Base-by-base conservation (phyloP, 192 early-diverging fungal species). In the Coemansia sp. region DNA sequence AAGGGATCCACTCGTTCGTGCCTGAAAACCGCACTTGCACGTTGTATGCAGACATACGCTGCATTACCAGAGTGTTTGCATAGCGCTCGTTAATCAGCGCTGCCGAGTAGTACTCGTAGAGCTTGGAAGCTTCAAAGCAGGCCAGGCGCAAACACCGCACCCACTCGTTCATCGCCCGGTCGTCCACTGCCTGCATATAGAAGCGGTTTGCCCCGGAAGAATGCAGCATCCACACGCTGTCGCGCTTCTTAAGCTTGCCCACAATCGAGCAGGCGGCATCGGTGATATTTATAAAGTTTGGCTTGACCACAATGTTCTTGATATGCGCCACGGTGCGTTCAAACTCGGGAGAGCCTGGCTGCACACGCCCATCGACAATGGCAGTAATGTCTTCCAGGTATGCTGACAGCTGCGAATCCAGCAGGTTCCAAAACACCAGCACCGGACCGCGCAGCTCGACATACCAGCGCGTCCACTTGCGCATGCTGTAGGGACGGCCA, bases 221-320 rank as follows among this genome's bases (percentile, higher is more conserved):
- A 58, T 84, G 86, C 40, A 90, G 66, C 11, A 83, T 74, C 59
- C 87, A 85, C 0, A 85, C 81, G 56, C 80, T 71, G 53, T 77
- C 73, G 38, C 81, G 69, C 49, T 87, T 80, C 34, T 78, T 69
- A 14, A 80, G 66, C 30, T 71, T 75, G 51, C 82, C 84, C 31
- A 84, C 70, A 44, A 87, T 81, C 17, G 82, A 74, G 34, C 83
- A 81, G 9, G 60, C 72, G 2, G 85, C 80, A 53, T 90, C 88
- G 37, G 86, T 81, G 44, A 91, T 82, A 69, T 90, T 91, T 80
- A 90, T 88, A 64, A 83, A 87, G 44, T 84, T 82, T 40, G 83
- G 82, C 62, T 79, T 79, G 11, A 71, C 62, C 21, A 82, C 69
- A 1, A 80, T 70, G 47, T 63, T 66, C 44, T 86, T 82, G 47